phyloP scores from a whole-genome alignment of 148 eudicot genomes.

The Rhododendron henanense region DNA sequence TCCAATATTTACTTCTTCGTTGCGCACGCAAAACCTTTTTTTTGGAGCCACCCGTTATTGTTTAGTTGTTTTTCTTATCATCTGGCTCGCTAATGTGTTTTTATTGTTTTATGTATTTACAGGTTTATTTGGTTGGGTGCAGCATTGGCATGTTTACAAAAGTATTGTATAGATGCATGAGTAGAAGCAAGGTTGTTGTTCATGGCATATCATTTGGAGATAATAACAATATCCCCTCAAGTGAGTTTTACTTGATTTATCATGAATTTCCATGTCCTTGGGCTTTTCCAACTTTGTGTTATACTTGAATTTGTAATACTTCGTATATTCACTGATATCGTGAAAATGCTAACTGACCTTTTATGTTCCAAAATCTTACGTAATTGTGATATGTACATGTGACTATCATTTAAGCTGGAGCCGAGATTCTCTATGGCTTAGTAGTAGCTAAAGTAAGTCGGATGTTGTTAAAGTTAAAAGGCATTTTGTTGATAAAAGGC shows the following conservation, averaged over 20 bases:
- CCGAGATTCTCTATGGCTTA: neutral
- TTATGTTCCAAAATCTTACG: neutral
- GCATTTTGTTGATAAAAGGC: neutral
- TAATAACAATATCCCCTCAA: neutral
- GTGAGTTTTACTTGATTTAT: neutral
- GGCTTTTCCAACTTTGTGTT: neutral
- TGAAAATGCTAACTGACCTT: neutral
- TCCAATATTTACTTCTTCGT: no score
- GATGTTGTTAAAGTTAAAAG: no score
- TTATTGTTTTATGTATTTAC: neutral
- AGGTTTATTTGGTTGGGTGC: neutral
- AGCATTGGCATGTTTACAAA: neutral
- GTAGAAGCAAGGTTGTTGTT: neutral
- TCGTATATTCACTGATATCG: neutral
- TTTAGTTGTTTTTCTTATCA: neutral
- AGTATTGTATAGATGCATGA: neutral
- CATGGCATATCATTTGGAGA: neutral
- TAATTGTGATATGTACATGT: neutral
- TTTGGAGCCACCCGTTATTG: neutral
- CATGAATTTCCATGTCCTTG: neutral
- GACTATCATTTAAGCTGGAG: neutral
- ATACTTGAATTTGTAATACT: neutral
- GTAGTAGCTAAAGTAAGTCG: neutral
- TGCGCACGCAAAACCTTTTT: neutral
- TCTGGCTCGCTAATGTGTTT: neutral